A percentile compares a stretch with the other conserved stretches of the same genome.
Evolutionary conservation across 169 alveolate genomes (phyloP).

Genomic region (Plasmodium adleri): DNA sequence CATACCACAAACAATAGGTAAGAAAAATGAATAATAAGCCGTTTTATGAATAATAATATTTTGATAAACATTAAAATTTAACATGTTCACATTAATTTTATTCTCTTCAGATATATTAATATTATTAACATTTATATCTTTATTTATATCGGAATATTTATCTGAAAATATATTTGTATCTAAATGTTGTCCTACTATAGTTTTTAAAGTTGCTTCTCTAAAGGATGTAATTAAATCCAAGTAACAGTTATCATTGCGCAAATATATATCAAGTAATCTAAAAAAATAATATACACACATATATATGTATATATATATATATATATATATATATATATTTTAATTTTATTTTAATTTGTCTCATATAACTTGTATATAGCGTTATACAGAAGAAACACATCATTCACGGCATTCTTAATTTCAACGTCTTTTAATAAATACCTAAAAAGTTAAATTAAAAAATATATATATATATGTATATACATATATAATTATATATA

Average conservation of each 20-base stretch:
- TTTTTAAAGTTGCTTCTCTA: conserved; percentile 81
- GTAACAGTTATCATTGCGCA: conserved; percentile 73
- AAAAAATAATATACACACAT: not conserved
- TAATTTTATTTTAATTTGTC: not conserved
- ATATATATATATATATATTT: not conserved
- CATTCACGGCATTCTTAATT: conserved; percentile 85
- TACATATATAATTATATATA: not conserved
- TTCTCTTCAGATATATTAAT: conserved; percentile 27
- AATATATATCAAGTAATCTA: conserved; percentile 60
- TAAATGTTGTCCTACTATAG: conserved; percentile 85
- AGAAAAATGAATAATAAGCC: conserved; percentile 82
- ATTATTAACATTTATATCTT: conserved; percentile 13
- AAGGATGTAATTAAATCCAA: conserved; percentile 75
- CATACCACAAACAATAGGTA: conserved; percentile 86
- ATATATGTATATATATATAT: not conserved
- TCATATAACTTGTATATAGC: conserved; percentile 79
- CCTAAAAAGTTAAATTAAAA: conserved; percentile 68
- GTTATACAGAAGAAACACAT: conserved; percentile 81
- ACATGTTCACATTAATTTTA: conserved; percentile 28
- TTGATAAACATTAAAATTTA: conserved; percentile 51
- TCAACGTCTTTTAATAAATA: conserved; percentile 84
- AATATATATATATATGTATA: not conserved
- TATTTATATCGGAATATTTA: conserved; percentile 25
- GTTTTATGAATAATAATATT: conserved; percentile 80
- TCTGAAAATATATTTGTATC: conserved; percentile 80